phyloP scores from a whole-genome alignment of 352 stramenopile species.

The Pythium sukuiense region DNA sequence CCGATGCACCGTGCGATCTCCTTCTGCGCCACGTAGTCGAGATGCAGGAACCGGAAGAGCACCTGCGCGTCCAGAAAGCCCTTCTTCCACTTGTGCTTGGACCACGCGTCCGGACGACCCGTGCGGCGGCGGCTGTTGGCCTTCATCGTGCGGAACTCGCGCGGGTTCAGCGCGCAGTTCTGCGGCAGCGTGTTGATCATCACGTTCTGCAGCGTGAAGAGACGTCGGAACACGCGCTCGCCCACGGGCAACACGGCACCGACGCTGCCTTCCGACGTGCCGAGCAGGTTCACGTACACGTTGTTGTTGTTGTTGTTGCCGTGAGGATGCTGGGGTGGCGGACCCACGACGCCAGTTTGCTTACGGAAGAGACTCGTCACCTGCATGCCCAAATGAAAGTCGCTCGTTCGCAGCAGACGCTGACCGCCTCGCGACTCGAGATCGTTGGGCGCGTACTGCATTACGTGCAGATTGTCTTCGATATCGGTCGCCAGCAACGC shows the following conservation, averaged over 20 bases:
- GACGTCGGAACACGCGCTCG: constrained; percentile 80
- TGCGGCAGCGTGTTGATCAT: constrained; percentile 89
- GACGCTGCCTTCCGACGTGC: constrained; percentile 79
- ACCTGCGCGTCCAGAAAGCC: constrained; percentile 82
- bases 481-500: constrained; percentile 77
- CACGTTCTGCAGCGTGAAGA: constrained; percentile 89
- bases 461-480: constrained; percentile 85
- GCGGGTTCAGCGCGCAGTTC: constrained; percentile 83
- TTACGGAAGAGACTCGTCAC: constrained; percentile 82
- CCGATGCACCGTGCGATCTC: constrained; percentile 87
- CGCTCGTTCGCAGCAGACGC: constrained; percentile 71
- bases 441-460: constrained; percentile 85
- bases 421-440: constrained; percentile 85
- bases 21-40: constrained; percentile 88
- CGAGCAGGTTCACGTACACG: constrained; percentile 78
- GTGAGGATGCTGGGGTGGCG: background rate
- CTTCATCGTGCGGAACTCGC: constrained; percentile 82
- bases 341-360: constrained; percentile 21
- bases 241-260: constrained; percentile 70
- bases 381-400: constrained; percentile 84
- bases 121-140: constrained; percentile 58
- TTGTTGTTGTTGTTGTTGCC: constrained; percentile 7
- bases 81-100: constrained; percentile 90
- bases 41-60: constrained; percentile 74
- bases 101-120: constrained; percentile 76